Percentiles rank a stretch among this genome's conserved stretches.
Evolutionary conservation across 306 rosid genomes (phyloP).

Genomic region (Glycine soja): DNA sequence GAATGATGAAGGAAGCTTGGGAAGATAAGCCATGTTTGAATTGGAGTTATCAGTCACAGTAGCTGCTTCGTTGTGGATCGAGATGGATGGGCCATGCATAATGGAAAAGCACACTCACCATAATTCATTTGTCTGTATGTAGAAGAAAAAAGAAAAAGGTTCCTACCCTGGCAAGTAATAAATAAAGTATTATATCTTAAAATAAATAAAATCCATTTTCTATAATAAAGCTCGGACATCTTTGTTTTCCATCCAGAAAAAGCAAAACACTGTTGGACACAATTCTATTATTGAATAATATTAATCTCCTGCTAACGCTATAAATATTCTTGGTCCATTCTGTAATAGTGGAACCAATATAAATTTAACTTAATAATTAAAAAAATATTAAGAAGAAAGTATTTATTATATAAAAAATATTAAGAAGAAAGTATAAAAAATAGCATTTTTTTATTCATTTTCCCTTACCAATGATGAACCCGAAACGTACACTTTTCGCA

Average conservation of each 20-base stretch:
- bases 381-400: not conserved
- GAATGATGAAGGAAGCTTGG: slow-evolving; percentile 34
- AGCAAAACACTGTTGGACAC: not conserved
- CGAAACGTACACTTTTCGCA: not conserved
- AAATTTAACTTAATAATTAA: not conserved
- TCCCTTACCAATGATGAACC: slow-evolving; percentile 4
- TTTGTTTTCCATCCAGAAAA: not conserved
- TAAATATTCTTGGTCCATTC: not conserved
- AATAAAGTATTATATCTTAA: not conserved
- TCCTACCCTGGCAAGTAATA: not conserved
- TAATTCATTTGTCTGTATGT: slow-evolving; percentile 32
- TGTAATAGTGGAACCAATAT: too few relatives aligned
- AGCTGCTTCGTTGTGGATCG: too few relatives aligned
- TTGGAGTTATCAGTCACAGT: too few relatives aligned
- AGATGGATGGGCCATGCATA: not conserved
- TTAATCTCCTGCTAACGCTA: not conserved
- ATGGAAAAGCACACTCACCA: slow-evolving; percentile 36
- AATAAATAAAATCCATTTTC: not conserved
- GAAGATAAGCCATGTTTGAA: slow-evolving; percentile 12
- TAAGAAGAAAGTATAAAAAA: not conserved
- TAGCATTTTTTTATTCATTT: not conserved
- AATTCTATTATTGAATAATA: not conserved
- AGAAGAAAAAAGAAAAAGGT: not conserved
- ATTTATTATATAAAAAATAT: not conserved
- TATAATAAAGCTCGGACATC: not conserved